These are phyloP conservation scores for Tuber indicum DNA, from an alignment of 495 filamentous ascomycete genomes.

Conservation along the genomic window DNA sequence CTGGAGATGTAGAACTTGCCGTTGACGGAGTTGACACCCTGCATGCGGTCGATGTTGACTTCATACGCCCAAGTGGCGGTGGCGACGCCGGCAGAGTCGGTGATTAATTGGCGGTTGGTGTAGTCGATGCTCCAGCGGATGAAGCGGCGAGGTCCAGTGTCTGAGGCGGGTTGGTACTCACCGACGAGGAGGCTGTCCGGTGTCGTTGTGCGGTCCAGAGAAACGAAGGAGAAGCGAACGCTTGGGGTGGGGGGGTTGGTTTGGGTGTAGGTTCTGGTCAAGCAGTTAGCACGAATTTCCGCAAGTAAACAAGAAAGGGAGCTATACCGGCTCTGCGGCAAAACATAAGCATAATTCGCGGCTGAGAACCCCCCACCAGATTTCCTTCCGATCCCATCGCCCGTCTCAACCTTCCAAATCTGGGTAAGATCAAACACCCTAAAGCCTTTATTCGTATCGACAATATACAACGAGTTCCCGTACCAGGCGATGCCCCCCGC, in stretches of 20 bases:
- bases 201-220: constrained; percentile 33
- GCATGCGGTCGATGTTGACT: constrained; percentile 26
- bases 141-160: constrained; percentile 20
- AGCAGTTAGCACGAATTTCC: constrained; percentile 11
- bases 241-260: constrained; percentile 14
- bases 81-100: constrained; percentile 9
- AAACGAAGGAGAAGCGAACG: constrained; percentile 33
- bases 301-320: constrained; percentile 10
- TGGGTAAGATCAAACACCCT: constrained; percentile 43
- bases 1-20: constrained; percentile 33
- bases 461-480: constrained; percentile 42
- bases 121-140: constrained; percentile 32
- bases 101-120: constrained; percentile 25
- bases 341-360: constrained; percentile 42
- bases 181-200: constrained; percentile 31
- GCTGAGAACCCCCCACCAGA: constrained; percentile 40
- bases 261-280: constrained; percentile 8
- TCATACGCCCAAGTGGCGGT: constrained; percentile 25
- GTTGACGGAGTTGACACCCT: constrained; percentile 25
- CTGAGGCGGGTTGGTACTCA: constrained; percentile 26
- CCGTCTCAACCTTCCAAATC: constrained; percentile 42
- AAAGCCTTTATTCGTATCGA: constrained; percentile 42
- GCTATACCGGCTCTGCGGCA: constrained; percentile 13
- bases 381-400: constrained; percentile 38
- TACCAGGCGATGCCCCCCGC: constrained; percentile 45